These are phyloP conservation scores for Apiospora saccharicola DNA, from an alignment of 2,329 filamentous ascomycete species.

Conservation along the genomic window DNA sequence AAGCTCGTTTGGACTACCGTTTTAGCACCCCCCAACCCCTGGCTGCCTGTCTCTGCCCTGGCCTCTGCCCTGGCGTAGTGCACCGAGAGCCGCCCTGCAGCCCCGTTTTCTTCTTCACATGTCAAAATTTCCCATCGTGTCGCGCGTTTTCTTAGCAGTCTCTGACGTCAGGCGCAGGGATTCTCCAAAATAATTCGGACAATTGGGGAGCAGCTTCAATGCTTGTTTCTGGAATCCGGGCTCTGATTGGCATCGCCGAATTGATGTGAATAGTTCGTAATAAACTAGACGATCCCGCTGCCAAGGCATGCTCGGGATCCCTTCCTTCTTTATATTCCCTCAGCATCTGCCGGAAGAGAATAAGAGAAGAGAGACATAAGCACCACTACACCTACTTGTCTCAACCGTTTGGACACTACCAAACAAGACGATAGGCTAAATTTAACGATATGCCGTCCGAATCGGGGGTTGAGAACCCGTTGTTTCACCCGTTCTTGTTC, in stretches of 20 bases:
- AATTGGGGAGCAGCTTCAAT: background rate
- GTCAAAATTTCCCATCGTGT: background rate
- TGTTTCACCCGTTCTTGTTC: constrained; percentile 21
- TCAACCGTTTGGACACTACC: background rate
- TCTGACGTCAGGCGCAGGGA: constrained; percentile 14
- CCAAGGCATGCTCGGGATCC: background rate
- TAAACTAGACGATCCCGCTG: background rate
- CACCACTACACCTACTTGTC: background rate
- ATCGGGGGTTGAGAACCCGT: constrained; percentile 8
- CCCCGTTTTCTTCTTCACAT: background rate
- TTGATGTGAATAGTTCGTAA: background rate
- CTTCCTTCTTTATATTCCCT: background rate
- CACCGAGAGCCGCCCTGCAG: background rate
- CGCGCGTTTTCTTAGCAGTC: background rate
- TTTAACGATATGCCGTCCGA: constrained; percentile 1
- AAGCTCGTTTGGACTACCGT: background rate
- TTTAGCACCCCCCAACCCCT: background rate
- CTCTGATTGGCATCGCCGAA: background rate
- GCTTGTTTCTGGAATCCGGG: background rate
- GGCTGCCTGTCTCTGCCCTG: background rate
- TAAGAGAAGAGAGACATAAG: background rate
- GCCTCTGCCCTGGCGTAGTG: background rate
- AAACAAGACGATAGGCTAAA: background rate
- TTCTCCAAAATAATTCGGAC: background rate
- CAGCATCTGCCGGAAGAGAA: background rate